Base-by-base conservation (phyloP, 345 rosid species). In the Dimocarpus longan region DNA sequence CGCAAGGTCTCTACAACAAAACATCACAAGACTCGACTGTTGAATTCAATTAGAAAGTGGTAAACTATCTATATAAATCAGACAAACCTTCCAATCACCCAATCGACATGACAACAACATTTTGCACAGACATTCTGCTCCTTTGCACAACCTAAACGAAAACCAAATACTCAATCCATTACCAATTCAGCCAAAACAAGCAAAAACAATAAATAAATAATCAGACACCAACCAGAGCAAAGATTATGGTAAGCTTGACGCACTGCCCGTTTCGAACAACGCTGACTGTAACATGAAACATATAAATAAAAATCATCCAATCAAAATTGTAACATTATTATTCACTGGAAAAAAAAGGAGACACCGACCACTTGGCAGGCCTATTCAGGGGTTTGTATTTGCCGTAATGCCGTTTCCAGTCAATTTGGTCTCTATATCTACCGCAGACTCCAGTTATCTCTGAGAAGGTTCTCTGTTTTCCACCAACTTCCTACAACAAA, bases 381-480 rank as follows among this genome's bases (percentile, higher is more conserved):
- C n/a, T n/a, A n/a, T n/a, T n/a, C n/a, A n/a, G n/a, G n/a, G n/a
- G n/a, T n/a, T n/a, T n/a, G n/a, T n/a, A n/a, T n/a, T n/a, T n/a
- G n/a, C 99, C 98, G 54, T 95, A 95, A 11, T 85, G 88, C 48
- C 99, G 98, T 76, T 95, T 95, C 98, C 99, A 94, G 43, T 92
- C 98, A 71, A 95, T 95, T 86, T 95, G 97, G 3, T 93, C 99
- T 68, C 87, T 87, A 80, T 98, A 96, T 5, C 98, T 90, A 68
- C 44, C 73, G 74, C 99, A 96, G 13, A 96, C 97, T 75, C 99
- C 99, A 0, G 97, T 92, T 10, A 94, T 90, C 76, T 94, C 98
- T 39, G 97, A 88, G 10, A 73, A 76, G 3, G 97, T 97, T 80
- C 90, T 86, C 18, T 83, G 76, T 87, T 77, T 90, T 52, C 93